Evolutionary conservation across 306 rosid genomes (phyloP).

Genomic region (Carpinus viminea): DNA sequence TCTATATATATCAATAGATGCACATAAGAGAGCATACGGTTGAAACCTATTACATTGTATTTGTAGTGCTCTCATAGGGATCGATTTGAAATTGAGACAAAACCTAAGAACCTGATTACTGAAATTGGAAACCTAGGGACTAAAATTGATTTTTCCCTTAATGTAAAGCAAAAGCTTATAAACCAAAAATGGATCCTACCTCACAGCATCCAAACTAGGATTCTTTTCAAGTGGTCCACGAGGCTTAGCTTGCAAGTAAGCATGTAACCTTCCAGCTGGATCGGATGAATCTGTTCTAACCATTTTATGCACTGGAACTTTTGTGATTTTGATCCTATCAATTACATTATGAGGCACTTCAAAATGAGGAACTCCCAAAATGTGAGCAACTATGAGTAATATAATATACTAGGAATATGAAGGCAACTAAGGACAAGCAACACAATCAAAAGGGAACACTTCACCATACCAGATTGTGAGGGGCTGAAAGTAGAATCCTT

Average conservation of each 20-base stretch:
- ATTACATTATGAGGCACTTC: conserved; percentile 13
- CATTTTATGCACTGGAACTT: conserved; percentile 82
- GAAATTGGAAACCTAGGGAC: too few species aligned
- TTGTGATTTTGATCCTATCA: conserved; percentile 61
- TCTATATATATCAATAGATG: too few species aligned
- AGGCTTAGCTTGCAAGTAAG: conserved; percentile 58
- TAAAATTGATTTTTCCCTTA: too few species aligned
- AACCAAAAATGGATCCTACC: conserved; percentile 46
- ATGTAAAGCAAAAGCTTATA: conserved; percentile 15
- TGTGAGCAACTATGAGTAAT: not conserved
- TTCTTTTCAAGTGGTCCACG: conserved; percentile 42
- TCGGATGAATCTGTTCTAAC: conserved; percentile 89
- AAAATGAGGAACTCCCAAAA: not conserved
- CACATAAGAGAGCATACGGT: too few species aligned
- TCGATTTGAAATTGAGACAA: too few species aligned
- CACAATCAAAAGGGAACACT: conserved; percentile 20
- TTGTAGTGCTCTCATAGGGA: too few species aligned
- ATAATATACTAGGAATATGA: conserved; percentile 17
- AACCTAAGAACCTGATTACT: too few species aligned
- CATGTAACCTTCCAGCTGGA: conserved; percentile 91
- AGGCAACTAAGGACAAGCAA: conserved; percentile 23
- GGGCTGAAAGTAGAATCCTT: conserved; percentile 51
- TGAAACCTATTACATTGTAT: too few species aligned
- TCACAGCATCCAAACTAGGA: conserved; percentile 66
- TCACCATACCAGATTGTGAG: conserved; percentile 42